Conservation (phyloP, 495 filamentous ascomycete species). For the Glutinoglossum americanum region DNA sequence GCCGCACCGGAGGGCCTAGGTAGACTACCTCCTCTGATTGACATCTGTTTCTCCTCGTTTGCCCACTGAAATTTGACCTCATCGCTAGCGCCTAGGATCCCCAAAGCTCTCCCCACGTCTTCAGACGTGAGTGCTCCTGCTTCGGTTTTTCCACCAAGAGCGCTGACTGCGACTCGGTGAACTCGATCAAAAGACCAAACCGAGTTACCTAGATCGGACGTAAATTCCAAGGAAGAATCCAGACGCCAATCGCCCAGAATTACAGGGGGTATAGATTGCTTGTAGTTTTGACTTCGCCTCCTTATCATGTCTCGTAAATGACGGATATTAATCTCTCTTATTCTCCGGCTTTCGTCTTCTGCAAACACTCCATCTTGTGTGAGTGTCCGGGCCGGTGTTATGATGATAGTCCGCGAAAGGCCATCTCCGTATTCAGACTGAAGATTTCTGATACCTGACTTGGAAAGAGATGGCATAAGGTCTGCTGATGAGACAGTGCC, state of each 20-base stretch:
- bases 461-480: constrained; percentile 24
- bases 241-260: constrained; percentile 16
- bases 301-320: constrained; percentile 45
- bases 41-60: constrained; percentile 12
- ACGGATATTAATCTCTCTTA: constrained; percentile 41
- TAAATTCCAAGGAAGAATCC: constrained; percentile 16
- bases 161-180: constrained; percentile 36
- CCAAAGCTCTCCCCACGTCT: constrained; percentile 17
- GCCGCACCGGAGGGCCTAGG: neutral
- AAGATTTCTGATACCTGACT: constrained; percentile 26
- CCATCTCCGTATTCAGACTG: constrained; percentile 19
- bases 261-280: constrained; percentile 5
- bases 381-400: constrained; percentile 13
- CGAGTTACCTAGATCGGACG: constrained; percentile 26
- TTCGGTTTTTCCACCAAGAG: constrained; percentile 25
- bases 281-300: neutral
- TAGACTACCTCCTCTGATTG: neutral
- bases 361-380: constrained; percentile 17
- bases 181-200: constrained; percentile 39
- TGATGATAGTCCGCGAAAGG: constrained; percentile 31
- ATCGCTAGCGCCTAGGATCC: constrained; percentile 25
- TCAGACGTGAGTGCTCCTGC: constrained; percentile 10
- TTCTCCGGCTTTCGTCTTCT: constrained; percentile 27
- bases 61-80: constrained; percentile 23
- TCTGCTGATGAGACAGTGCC: constrained; percentile 40